phyloP scores from a whole-genome alignment of 2,329 filamentous ascomycete genomes.

The Clonostachys rhizophaga region DNA sequence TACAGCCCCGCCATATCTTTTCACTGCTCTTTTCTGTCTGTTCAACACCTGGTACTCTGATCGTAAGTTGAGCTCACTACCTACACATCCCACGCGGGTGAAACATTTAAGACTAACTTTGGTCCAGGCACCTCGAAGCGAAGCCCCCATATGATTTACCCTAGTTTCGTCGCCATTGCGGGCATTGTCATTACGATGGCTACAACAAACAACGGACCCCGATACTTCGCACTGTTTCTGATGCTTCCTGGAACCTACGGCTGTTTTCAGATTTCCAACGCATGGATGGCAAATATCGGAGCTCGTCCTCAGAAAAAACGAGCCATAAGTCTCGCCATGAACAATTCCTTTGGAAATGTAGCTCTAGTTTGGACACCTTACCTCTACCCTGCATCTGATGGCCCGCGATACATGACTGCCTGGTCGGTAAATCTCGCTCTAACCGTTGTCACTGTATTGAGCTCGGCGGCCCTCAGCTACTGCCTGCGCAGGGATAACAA shows the following conservation, averaged over 20 bases:
- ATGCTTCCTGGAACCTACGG: conserved; percentile 10
- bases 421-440: conserved; percentile 11
- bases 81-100: no score
- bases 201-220: conserved; percentile 9
- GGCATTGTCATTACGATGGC: conserved; percentile 13
- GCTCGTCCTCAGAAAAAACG: conserved; percentile 15
- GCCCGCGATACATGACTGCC: conserved; percentile 12
- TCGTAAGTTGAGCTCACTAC: conserved; percentile 12
- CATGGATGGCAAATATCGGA: conserved; percentile 18
- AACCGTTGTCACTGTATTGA: conserved; percentile 12
- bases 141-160: conserved; percentile 9
- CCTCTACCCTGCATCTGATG: conserved; percentile 11
- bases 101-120: no score
- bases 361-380: conserved; percentile 16
- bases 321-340: conserved; percentile 14
- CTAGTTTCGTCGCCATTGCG: conserved; percentile 6
- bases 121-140: neutral
- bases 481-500: conserved; percentile 9
- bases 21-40: conserved; percentile 17
- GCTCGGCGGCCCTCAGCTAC: conserved; percentile 9
- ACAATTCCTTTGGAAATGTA: conserved; percentile 16
- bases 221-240: conserved; percentile 13
- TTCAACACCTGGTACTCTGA: conserved; percentile 21
- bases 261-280: conserved; percentile 11
- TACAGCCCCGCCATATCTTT: conserved; percentile 18